Base-by-base conservation (phyloP, 768 basidiomycete species). In the Candolleomyces aberdarensis region DNA sequence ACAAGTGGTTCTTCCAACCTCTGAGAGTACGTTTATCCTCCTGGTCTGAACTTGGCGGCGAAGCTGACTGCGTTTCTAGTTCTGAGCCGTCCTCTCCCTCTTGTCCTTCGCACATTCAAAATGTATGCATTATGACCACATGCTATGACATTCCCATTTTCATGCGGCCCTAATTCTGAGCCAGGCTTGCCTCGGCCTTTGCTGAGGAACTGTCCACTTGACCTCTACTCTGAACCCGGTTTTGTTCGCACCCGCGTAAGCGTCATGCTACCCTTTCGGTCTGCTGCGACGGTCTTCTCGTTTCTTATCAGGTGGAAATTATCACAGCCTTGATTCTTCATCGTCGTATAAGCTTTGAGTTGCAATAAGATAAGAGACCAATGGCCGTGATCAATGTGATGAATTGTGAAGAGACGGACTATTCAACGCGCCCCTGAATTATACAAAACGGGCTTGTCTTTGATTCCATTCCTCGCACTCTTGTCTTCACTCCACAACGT, bases 1-100 rank as follows among this genome's bases (percentile, higher is more conserved):
- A 97, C 87, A 88, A 88, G 77, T 98, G 96, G 96, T 98, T 96
- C 85, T 96, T 95, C 88, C 83, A 86, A 64, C 74, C 89, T 58
- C 86, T 94, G 65, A 86, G 87, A 73, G 92, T 94, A 81, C 74
- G 81, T 74, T 47, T 36, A 1, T 19, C 10, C 19, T 19, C 2
- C 14, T 43, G 17, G 9, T 40, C 8, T 40, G 10, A 32, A 1
- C 31, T 9, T 17, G 5, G 1, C 29, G 1, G 19, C 13, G 17
- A 47, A 36, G 15, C 55, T 61, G 56, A 50, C 29, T 19, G 29
- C 46, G 15, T 39, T 43, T 46, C 29, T 36, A 61, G 60, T 61
- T 61, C 60, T 61, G 48, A 57, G 49, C 40, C 51, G 6, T 40
- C 32, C 3, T 57, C 20, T 47, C 50, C 31, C 19, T 56, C 40